A percentile compares a stretch with the other conserved stretches of the same genome.
Evolutionary conservation across 1,139 yeast species (phyloP).

Genomic region (Yamadazyma sp.): DNA sequence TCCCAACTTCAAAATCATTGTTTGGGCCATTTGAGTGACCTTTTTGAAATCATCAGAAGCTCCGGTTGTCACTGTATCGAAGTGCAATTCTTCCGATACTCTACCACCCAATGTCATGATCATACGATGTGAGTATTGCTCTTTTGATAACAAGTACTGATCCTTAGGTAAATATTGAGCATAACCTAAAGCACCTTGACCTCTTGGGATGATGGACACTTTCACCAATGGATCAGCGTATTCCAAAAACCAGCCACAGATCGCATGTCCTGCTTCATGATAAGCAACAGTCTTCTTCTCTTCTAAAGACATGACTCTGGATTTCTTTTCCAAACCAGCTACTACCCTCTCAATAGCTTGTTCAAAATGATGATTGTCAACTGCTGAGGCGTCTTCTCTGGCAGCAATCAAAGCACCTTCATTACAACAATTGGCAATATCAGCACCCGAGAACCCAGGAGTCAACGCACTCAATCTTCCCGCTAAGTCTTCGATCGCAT

Average conservation of each 20-base stretch:
- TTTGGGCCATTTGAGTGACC: slow-evolving; percentile 74
- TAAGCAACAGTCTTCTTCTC: slow-evolving; percentile 77
- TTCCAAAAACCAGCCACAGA: slow-evolving; percentile 75
- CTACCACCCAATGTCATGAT: slow-evolving; percentile 82
- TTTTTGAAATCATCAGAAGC: slow-evolving; percentile 82
- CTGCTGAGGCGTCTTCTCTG: slow-evolving; percentile 56
- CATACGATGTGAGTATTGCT: slow-evolving; percentile 71
- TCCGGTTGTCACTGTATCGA: slow-evolving; percentile 76
- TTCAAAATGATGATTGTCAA: slow-evolving; percentile 65
- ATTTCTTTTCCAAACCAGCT: slow-evolving; percentile 77
- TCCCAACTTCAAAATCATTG: slow-evolving; percentile 74
- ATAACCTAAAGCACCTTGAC: slow-evolving; percentile 82
- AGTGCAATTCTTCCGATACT: slow-evolving; percentile 75
- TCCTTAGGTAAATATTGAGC: slow-evolving; percentile 84
- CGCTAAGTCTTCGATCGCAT: slow-evolving; percentile 58
- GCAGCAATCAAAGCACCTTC: slow-evolving; percentile 86
- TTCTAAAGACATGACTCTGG: slow-evolving; percentile 63
- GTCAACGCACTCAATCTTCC: slow-evolving; percentile 77
- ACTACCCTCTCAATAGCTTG: slow-evolving; percentile 80
- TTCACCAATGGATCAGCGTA: slow-evolving; percentile 76
- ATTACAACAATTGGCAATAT: slow-evolving; percentile 79
- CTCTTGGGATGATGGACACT: slow-evolving; percentile 81
- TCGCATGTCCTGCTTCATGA: slow-evolving; percentile 84
- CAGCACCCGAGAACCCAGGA: slow-evolving; percentile 86
- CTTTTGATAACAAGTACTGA: slow-evolving; percentile 62